Conservation (phyloP, 225 moss, liverwort and hornwort genomes). For the Physcomitrellopsis africana region DNA sequence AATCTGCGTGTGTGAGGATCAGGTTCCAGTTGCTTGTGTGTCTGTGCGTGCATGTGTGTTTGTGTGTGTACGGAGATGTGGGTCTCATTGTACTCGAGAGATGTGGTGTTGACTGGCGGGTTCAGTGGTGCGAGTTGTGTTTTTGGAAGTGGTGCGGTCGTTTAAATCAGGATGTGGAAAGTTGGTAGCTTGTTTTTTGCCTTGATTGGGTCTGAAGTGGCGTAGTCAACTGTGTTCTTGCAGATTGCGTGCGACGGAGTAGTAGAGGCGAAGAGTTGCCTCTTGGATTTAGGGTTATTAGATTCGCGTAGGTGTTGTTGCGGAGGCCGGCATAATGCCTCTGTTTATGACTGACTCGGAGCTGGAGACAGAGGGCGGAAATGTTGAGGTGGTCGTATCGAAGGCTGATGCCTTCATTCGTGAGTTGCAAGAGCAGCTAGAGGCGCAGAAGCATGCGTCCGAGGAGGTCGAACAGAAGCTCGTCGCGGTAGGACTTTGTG, state of each 20-base stretch:
- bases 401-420: conserved; percentile 48
- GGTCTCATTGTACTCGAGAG: too few species aligned
- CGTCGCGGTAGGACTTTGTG: conserved; percentile 25
- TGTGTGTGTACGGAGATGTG: background rate
- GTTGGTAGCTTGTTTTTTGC: too few species aligned
- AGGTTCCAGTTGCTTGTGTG: background rate
- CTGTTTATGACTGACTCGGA: conserved; percentile 60
- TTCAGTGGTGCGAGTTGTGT: too few species aligned
- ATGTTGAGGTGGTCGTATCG: conserved; percentile 42
- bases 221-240: background rate
- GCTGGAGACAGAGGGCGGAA: conserved; percentile 50
- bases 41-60: background rate
- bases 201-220: too few species aligned
- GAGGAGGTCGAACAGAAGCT: conserved; percentile 68
- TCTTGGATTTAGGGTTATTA: background rate
- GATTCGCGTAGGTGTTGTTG: background rate
- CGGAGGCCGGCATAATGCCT: conserved; percentile 44
- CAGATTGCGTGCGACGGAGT: background rate
- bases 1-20: background rate
- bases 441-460: conserved; percentile 69
- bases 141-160: too few species aligned
- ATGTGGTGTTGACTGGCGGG: too few species aligned
- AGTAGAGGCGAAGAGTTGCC: background rate
- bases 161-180: too few species aligned
- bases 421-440: conserved; percentile 60